These are phyloP conservation scores for Hericium erinaceus DNA, from an alignment of 768 basidiomycete genomes.

Conservation along the genomic window DNA sequence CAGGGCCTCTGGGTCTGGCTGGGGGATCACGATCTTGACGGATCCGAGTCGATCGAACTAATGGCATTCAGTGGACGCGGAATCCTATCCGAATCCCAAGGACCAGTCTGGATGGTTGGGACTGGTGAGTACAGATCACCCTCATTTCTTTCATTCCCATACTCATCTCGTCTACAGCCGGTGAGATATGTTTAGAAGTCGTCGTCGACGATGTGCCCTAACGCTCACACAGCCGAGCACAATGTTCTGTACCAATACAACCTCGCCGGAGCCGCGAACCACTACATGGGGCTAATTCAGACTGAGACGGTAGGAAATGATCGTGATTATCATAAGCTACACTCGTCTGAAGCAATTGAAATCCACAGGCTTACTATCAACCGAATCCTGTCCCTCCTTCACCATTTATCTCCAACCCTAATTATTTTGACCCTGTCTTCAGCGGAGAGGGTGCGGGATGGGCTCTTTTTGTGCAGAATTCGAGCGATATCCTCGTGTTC, in stretches of 20 bases:
- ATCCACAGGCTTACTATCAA: slow-evolving; percentile 58
- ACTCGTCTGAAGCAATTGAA: neutral
- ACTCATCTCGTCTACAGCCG: no score
- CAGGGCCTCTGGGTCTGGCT: slow-evolving; percentile 75
- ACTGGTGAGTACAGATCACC: slow-evolving; percentile 31
- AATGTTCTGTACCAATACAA: slow-evolving; percentile 63
- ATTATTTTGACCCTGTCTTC: slow-evolving; percentile 44
- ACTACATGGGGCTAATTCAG: slow-evolving; percentile 66
- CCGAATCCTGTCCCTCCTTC: slow-evolving; percentile 45
- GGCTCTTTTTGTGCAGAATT: slow-evolving; percentile 44
- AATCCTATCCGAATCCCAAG: slow-evolving; percentile 63
- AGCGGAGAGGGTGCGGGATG: slow-evolving; percentile 36
- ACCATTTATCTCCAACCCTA: slow-evolving; percentile 38
- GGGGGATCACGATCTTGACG: slow-evolving; percentile 73
- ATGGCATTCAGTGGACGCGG: slow-evolving; percentile 62
- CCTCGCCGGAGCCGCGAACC: slow-evolving; percentile 49
- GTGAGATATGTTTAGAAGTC: no score
- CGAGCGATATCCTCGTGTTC: slow-evolving; percentile 51
- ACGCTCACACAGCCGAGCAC: slow-evolving; percentile 44
- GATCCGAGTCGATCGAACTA: slow-evolving; percentile 31
- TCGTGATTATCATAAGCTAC: neutral
- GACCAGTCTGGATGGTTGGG: slow-evolving; percentile 79
- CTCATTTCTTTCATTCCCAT: no score
- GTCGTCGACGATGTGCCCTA: neutral
- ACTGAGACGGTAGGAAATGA: slow-evolving; percentile 52